These are phyloP conservation scores for Sicyos edulis DNA, from an alignment of 306 rosid genomes.

Conservation along the genomic window DNA sequence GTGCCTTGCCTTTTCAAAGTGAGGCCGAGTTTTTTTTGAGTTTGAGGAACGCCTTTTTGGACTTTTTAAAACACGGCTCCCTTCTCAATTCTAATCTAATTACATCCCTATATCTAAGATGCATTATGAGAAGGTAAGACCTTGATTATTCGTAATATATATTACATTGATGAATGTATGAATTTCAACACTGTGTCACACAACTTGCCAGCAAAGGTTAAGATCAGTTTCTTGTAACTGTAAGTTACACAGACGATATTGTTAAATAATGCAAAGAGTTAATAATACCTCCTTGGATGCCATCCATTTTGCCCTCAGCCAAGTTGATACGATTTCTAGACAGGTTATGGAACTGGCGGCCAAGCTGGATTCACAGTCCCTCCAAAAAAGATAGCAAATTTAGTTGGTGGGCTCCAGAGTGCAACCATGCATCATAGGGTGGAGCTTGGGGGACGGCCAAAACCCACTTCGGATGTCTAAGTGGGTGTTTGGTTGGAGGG, in stretches of 20 bases:
- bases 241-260: neutral
- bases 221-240: neutral
- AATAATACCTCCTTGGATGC: neutral
- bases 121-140: neutral
- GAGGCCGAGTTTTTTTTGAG: no score
- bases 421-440: neutral
- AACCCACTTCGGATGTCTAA: slow-evolving; percentile 7
- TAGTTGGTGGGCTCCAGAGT: slow-evolving; percentile 9
- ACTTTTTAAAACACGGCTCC: no score
- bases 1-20: no score
- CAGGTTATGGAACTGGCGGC: neutral
- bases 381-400: slow-evolving; percentile 13
- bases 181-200: neutral
- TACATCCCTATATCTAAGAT: neutral
- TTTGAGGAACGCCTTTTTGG: no score
- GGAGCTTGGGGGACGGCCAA: neutral
- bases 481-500: no score
- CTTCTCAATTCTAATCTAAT: no score
- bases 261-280: neutral
- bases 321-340: neutral
- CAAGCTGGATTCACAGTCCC: neutral
- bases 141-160: neutral
- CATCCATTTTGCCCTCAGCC: neutral
- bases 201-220: neutral
- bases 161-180: neutral